Conservation (phyloP, 805 yeast species). For the Lipomyces kockii region DNA sequence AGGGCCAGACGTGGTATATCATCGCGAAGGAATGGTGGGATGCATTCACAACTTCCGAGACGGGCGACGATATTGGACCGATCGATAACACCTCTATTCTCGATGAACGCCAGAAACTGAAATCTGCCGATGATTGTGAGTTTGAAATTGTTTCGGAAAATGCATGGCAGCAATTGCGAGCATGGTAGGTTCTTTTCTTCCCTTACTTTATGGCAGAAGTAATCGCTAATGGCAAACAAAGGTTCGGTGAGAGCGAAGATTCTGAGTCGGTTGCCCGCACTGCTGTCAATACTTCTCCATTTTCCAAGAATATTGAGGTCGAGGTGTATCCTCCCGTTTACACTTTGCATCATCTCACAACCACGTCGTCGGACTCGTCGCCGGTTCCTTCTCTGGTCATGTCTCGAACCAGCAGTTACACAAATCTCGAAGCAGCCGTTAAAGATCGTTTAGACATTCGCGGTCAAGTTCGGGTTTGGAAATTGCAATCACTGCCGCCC, state of each 20-base stretch:
- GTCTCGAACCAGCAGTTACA: conserved; percentile 21
- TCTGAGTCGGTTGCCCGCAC: conserved; percentile 11
- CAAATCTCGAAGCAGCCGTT: conserved; percentile 20
- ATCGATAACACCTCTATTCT: conserved; percentile 33
- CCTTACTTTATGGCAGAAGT: neutral
- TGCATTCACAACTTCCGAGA: conserved; percentile 1
- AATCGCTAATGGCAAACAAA: neutral
- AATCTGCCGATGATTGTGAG: conserved; percentile 16
- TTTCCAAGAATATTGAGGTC: conserved; percentile 18
- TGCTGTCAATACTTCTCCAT: conserved; percentile 21
- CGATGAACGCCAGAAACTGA: conserved; percentile 12
- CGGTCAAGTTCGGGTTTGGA: conserved; percentile 25
- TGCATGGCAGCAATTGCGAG: conserved; percentile 29
- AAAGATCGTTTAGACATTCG: conserved; percentile 26
- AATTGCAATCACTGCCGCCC: conserved; percentile 10
- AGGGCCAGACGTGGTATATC: conserved; percentile 35
- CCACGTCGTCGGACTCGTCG: neutral
- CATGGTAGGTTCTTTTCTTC: conserved; percentile 21
- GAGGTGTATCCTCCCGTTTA: conserved; percentile 26
- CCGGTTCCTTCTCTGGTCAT: conserved; percentile 14
- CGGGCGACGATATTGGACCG: conserved; percentile 21
- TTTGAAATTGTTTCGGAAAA: conserved; percentile 29
- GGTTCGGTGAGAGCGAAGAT: conserved; percentile 16
- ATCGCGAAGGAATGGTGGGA: conserved; percentile 32
- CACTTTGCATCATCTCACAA: conserved; percentile 14